These are phyloP conservation scores for Aspergillus olivimuriae DNA, from an alignment of 495 filamentous ascomycete species.

Conservation along the genomic window DNA sequence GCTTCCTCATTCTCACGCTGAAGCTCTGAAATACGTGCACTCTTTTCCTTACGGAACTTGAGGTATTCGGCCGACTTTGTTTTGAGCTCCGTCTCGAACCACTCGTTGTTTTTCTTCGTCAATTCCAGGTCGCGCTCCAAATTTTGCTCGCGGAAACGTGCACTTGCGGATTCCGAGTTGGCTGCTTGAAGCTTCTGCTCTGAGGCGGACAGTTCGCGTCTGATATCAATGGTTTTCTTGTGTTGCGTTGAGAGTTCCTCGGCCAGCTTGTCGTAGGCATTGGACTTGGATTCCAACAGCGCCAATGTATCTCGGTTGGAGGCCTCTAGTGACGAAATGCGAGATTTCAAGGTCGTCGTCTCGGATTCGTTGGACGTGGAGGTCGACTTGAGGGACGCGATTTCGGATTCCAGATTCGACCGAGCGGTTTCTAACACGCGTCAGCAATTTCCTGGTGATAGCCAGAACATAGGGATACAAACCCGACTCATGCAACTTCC, in stretches of 20 bases:
- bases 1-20: constrained; percentile 85
- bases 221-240: constrained; percentile 75
- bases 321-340: constrained; percentile 78
- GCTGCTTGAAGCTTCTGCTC: constrained; percentile 78
- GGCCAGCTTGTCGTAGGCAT: constrained; percentile 76
- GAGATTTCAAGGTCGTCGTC: constrained; percentile 63
- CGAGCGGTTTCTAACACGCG: constrained; percentile 50
- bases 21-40: constrained; percentile 74
- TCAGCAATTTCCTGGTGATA: constrained; percentile 12
- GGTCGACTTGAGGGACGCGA: constrained; percentile 70
- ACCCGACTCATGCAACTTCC: constrained; percentile 80
- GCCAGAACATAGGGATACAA: constrained; percentile 12
- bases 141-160: constrained; percentile 81
- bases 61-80: constrained; percentile 77
- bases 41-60: constrained; percentile 93
- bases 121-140: constrained; percentile 84
- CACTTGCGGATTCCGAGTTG: constrained; percentile 65
- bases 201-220: constrained; percentile 68
- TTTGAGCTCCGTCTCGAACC: constrained; percentile 83
- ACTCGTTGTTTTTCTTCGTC: constrained; percentile 82
- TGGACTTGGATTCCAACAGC: constrained; percentile 81
- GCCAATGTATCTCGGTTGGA: constrained; percentile 86
- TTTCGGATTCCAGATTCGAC: constrained; percentile 69
- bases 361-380: constrained; percentile 72
- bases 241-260: constrained; percentile 83